Percentiles rank a stretch among this genome's conserved stretches.
Evolutionary conservation across 2,329 filamentous ascomycete species (phyloP).

Genomic region (Pseudogymnoascus sp.): DNA sequence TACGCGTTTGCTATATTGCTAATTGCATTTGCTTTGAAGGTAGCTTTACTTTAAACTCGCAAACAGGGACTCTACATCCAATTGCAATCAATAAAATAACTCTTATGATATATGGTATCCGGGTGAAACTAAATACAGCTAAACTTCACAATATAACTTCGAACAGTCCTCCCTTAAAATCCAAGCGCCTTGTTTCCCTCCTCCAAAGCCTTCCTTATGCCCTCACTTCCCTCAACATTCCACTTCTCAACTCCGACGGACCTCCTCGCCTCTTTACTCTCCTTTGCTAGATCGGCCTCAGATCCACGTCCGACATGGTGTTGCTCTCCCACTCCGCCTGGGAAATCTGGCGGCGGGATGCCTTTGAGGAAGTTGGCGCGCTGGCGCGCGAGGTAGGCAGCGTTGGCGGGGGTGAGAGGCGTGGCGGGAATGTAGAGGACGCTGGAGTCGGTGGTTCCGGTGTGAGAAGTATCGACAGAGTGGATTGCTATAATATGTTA

Average conservation of each 20-base stretch:
- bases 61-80: not conserved
- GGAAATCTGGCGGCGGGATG: conserved; percentile 62
- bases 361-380: conserved; percentile 63
- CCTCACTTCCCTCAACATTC: not conserved
- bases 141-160: not conserved
- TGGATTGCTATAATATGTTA: conserved; percentile 39
- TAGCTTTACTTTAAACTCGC: too few relatives aligned
- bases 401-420: conserved; percentile 69
- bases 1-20: not conserved
- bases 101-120: not conserved
- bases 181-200: conserved; percentile 1
- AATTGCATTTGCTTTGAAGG: too few relatives aligned
- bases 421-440: conserved; percentile 87
- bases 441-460: conserved; percentile 65
- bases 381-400: conserved; percentile 63
- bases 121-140: not conserved
- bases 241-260: not conserved
- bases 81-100: not conserved
- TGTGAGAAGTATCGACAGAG: conserved; percentile 73
- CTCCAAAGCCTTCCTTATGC: not conserved
- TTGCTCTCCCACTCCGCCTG: conserved; percentile 61
- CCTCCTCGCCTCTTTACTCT: not conserved
- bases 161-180: not conserved
- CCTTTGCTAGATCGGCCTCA: not conserved
- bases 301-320: conserved; percentile 41